Conservation (phyloP, 371 early-diverging fungal species). For the Lichtheimia corymbifera region DNA sequence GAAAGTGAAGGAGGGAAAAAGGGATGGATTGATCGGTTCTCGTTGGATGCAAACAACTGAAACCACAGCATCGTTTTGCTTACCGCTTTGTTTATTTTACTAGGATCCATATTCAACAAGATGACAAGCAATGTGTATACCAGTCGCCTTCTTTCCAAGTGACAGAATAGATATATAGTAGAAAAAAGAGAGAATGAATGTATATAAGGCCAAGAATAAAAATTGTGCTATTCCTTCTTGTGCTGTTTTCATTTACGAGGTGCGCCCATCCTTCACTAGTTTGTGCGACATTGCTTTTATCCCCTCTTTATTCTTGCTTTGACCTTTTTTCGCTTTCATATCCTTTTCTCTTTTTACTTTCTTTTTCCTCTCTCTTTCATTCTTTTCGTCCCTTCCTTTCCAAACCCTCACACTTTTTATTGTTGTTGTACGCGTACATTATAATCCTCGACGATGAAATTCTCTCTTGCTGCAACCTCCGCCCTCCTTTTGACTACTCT, state of each 20-base stretch:
- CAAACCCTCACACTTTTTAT: constrained; percentile 9
- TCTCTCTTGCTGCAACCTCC: constrained; percentile 48
- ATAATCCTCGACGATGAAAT: constrained; percentile 34
- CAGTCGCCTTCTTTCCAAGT: constrained; percentile 8
- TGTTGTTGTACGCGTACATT: constrained; percentile 4
- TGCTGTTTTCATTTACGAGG: constrained; percentile 11
- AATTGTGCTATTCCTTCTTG: constrained; percentile 3
- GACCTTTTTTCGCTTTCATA: constrained; percentile 5
- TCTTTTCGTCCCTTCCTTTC: constrained; percentile 5
- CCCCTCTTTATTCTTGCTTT: not conserved
- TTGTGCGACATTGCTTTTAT: constrained; percentile 20
- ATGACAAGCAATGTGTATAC: constrained; percentile 7
- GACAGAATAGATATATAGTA: not conserved
- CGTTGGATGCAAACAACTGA: not conserved
- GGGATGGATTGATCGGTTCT: constrained; percentile 2
- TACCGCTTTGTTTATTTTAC: not conserved
- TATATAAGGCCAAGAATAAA: not conserved
- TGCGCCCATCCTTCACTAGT: constrained; percentile 18
- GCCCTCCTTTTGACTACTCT: constrained; percentile 34
- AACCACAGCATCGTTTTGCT: not conserved
- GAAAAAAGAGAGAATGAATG: not conserved
- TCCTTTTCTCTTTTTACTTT: constrained; percentile 8
- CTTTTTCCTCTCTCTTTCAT: constrained; percentile 15
- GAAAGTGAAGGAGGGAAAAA: constrained; percentile 1
- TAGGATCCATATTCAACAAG: constrained; percentile 9